A percentile compares a stretch with the other conserved stretches of the same genome.
Conservation (phyloP, 2,329 filamentous ascomycete species). For the Gnomoniopsis smithogilvyi region DNA sequence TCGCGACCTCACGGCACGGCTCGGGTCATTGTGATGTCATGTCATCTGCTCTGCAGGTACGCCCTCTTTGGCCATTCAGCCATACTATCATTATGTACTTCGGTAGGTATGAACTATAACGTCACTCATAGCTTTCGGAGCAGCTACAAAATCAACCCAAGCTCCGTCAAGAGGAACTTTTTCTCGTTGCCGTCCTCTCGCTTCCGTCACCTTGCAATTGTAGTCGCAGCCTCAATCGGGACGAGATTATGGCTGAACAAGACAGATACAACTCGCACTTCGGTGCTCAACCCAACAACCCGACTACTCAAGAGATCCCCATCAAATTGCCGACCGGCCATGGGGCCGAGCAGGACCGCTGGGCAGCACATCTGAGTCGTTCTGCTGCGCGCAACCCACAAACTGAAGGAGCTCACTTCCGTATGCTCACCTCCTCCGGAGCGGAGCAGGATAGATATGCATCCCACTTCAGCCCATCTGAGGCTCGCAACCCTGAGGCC, state of each 20-base stretch:
- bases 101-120: conserved; percentile 6
- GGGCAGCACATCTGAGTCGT: conserved; percentile 21
- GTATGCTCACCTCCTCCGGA: conserved; percentile 7
- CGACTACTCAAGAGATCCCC: conserved; percentile 4
- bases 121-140: conserved; percentile 14
- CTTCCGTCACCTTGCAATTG: background rate
- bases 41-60: background rate
- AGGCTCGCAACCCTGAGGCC: conserved; percentile 17
- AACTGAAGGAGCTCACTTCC: conserved; percentile 6
- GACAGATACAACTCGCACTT: conserved; percentile 15
- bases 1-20: background rate
- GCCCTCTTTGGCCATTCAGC: too few species aligned
- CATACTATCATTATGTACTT: too few species aligned
- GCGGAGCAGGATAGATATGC: conserved; percentile 17
- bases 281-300: conserved; percentile 4
- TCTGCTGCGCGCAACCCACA: conserved; percentile 10
- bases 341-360: conserved; percentile 23
- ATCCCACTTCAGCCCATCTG: conserved; percentile 11
- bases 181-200: background rate
- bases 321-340: conserved; percentile 7
- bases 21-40: conserved; percentile 18
- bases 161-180: background rate
- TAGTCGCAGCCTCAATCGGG: background rate
- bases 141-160: background rate
- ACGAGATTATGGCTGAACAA: conserved; percentile 22